Base-by-base conservation (phyloP, 108 stramenopile species). In the Schizochytrium sp. region DNA sequence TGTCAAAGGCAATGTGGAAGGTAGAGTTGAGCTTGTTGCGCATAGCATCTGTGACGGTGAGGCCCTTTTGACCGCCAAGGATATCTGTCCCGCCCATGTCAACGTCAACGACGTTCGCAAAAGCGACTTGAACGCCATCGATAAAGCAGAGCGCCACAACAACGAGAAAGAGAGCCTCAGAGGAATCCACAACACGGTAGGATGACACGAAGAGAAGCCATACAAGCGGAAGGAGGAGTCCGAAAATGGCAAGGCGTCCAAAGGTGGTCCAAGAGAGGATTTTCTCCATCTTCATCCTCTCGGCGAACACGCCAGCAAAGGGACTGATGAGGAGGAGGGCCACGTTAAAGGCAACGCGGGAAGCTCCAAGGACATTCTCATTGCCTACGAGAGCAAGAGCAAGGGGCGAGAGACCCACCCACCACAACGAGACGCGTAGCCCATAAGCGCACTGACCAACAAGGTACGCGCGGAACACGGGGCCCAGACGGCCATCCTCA, bases 1-100 rank as follows among this genome's bases (percentile, higher is more conserved):
- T 55, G 3, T 83, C 76, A 40, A 83, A 83, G 76, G n/a, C 19
- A 28, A 83, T 83, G 15, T 83, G 76, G 28, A 55, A 83, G 28
- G 55, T 50, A 53, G 76, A 83, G 76, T 83, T 83, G 50, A 83
- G 47, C 76, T 83, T 83, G 47, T 83, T 83, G 0, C 76, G 76
- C 76, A 83, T 49, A 2, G 76, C 76, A 28, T 83, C 76, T 53
- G 76, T 83, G 1, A 83, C 76, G 15, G 53, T 55, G 2, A 83
- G 50, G 7, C 76, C 76, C 47, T 55, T 49, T 55, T 83, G 76
- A 0, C 45, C 76, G 10, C 76, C 76, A 10, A 83, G 53, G 55
- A 83, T 83, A 40, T 83, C 76, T 2, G 53, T 55, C 38, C 76
- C 76, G 76, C 76, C 76, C 76, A 83, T 83, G 76, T 83, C 76